phyloP scores from a whole-genome alignment of 2,329 filamentous ascomycete genomes.

The Microascus cirrosus region DNA sequence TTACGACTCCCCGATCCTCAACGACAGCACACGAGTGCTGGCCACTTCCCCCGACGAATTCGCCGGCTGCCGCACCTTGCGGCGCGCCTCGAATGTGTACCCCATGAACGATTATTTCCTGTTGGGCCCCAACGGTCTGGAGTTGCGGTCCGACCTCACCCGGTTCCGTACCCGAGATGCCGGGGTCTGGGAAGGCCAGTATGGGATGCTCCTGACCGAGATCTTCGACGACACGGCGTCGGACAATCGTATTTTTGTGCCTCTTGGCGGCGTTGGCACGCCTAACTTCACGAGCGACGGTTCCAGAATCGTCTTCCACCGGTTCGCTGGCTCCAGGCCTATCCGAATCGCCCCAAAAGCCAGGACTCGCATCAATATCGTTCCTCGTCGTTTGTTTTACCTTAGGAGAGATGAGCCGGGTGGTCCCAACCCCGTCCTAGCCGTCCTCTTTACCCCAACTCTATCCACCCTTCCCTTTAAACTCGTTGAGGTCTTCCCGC shows the following conservation, averaged over 20 bases:
- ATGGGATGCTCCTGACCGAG: neutral
- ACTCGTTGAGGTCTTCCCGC: constrained; percentile 4
- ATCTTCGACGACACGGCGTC: neutral
- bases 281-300: neutral
- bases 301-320: neutral
- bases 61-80: constrained; percentile 5
- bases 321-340: neutral
- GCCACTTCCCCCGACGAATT: constrained; percentile 2
- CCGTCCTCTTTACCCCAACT: neutral
- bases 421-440: neutral
- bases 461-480: constrained; percentile 3
- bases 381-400: no score
- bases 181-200: neutral
- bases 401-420: neutral
- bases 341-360: neutral
- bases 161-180: neutral
- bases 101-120: constrained; percentile 1
- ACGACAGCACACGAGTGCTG: neutral
- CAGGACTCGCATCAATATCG: neutral
- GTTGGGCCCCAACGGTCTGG: neutral
- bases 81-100: neutral
- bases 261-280: neutral
- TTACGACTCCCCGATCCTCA: constrained; percentile 1
- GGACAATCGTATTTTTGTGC: neutral
- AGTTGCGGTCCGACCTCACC: neutral